A percentile compares a stretch with the other conserved stretches of the same genome.
Conservation (phyloP, 805 yeast species). For the Zygoascus bituminiphila region DNA sequence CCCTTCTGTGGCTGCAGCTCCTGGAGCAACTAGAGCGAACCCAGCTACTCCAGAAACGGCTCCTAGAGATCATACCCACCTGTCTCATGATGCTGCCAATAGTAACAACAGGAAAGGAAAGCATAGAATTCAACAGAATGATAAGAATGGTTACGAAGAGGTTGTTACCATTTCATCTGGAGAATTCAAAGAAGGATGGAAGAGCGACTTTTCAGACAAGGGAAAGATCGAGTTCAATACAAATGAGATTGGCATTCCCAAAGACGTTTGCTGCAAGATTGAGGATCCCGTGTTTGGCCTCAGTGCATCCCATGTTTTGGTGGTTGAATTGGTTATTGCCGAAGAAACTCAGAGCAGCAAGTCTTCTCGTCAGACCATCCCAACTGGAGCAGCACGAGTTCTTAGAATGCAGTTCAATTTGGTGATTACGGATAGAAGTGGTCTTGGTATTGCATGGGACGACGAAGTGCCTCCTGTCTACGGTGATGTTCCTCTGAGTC, state of each 20-base stretch:
- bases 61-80: background rate
- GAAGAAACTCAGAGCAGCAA: constrained; percentile 49
- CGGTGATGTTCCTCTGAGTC: constrained; percentile 76
- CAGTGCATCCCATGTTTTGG: constrained; percentile 62
- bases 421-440: constrained; percentile 80
- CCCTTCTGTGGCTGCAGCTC: constrained; percentile 7
- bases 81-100: background rate
- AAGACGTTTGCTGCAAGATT: constrained; percentile 69
- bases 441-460: constrained; percentile 96
- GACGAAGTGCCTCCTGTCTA: constrained; percentile 98
- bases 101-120: constrained; percentile 23
- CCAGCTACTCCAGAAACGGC: background rate
- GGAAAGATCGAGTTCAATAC: constrained; percentile 67
- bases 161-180: constrained; percentile 66
- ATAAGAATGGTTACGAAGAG: constrained; percentile 43
- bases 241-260: constrained; percentile 24
- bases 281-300: constrained; percentile 77
- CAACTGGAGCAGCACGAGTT: constrained; percentile 90
- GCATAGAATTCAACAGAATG: constrained; percentile 7
- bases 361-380: constrained; percentile 27
- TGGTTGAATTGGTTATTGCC: constrained; percentile 87
- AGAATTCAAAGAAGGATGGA: constrained; percentile 89
- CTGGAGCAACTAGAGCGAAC: constrained; percentile 2
- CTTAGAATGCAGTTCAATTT: constrained; percentile 88
- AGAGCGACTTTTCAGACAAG: constrained; percentile 70